Evolutionary conservation across 2,329 filamentous ascomycete species (phyloP).

Genomic region (Grosmannia penicillata): DNA sequence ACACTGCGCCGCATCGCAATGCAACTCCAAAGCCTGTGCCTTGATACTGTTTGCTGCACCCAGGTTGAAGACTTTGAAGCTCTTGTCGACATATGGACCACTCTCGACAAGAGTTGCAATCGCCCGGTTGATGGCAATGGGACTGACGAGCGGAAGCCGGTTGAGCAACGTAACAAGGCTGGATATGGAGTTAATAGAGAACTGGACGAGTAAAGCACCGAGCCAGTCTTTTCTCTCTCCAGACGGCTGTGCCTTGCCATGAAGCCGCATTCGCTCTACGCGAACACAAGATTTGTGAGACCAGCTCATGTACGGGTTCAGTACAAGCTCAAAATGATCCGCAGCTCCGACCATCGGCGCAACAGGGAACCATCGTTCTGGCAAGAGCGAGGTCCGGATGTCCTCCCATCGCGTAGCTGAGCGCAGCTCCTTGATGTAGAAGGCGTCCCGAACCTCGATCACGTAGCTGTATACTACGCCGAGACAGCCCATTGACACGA

Average conservation of each 20-base stretch:
- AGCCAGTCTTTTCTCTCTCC: slow-evolving; percentile 12
- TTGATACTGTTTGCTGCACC: slow-evolving; percentile 13
- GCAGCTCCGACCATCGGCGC: slow-evolving; percentile 7
- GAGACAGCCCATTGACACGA: slow-evolving; percentile 14
- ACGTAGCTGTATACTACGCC: slow-evolving; percentile 14
- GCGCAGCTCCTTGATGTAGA: slow-evolving; percentile 11
- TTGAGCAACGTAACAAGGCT: slow-evolving; percentile 9
- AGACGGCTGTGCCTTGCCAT: slow-evolving; percentile 1
- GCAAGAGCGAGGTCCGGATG: slow-evolving; percentile 10
- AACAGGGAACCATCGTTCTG: slow-evolving; percentile 10
- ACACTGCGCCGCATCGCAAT: slow-evolving; percentile 11
- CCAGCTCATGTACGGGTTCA: slow-evolving; percentile 13
- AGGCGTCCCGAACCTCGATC: slow-evolving; percentile 12
- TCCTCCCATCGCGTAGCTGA: slow-evolving; percentile 11
- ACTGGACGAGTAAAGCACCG: slow-evolving; percentile 10
- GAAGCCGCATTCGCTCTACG: slow-evolving; percentile 10
- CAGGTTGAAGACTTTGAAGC: slow-evolving; percentile 13
- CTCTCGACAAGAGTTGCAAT: slow-evolving; percentile 11
- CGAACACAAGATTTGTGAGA: slow-evolving; percentile 9
- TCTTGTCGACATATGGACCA: slow-evolving; percentile 14
- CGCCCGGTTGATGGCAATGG: slow-evolving; percentile 11
- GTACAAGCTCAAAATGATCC: slow-evolving; percentile 15
- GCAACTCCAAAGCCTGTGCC: slow-evolving; percentile 12
- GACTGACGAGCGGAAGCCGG: slow-evolving; percentile 9
- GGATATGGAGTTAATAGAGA: slow-evolving; percentile 10